Conservation (phyloP, 495 filamentous ascomycete genomes). For the Penicillium steckii region DNA sequence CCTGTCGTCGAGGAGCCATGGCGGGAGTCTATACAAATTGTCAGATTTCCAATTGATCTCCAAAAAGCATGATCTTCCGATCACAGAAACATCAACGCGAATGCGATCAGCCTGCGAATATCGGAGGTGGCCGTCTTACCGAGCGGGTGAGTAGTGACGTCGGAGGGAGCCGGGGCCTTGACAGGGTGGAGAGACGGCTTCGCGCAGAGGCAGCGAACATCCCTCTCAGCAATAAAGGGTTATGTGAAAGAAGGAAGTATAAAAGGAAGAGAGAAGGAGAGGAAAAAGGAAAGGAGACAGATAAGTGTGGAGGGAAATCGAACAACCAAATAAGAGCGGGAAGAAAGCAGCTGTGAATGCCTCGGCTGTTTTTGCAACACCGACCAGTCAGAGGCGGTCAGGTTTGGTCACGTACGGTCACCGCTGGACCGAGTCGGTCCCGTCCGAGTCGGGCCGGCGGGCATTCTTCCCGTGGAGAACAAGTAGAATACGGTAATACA, state of each 20-base stretch:
- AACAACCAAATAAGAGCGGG: constrained; percentile 4
- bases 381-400: constrained; percentile 6
- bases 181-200: constrained; percentile 45
- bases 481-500: constrained; percentile 5
- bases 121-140: constrained; percentile 27
- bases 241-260: constrained; percentile 3
- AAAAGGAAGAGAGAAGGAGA: constrained; percentile 8
- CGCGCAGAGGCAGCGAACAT: constrained; percentile 50
- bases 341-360: constrained; percentile 6
- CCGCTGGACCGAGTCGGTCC: neutral
- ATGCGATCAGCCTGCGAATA: neutral
- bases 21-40: constrained; percentile 30
- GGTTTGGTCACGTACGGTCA: constrained; percentile 10
- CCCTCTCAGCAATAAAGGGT: constrained; percentile 27
- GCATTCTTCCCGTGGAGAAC: constrained; percentile 13
- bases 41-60: constrained; percentile 9
- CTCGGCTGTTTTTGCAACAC: constrained; percentile 19
- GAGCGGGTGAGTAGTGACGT: constrained; percentile 42
- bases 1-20: constrained; percentile 45
- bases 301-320: neutral
- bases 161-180: constrained; percentile 41
- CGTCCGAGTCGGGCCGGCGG: constrained; percentile 1
- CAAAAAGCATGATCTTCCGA: neutral
- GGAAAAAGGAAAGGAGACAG: constrained; percentile 3
- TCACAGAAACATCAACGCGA: neutral